Conservation (phyloP, 192 early-diverging fungal species). For the Ramicandelaber brevisporus region DNA sequence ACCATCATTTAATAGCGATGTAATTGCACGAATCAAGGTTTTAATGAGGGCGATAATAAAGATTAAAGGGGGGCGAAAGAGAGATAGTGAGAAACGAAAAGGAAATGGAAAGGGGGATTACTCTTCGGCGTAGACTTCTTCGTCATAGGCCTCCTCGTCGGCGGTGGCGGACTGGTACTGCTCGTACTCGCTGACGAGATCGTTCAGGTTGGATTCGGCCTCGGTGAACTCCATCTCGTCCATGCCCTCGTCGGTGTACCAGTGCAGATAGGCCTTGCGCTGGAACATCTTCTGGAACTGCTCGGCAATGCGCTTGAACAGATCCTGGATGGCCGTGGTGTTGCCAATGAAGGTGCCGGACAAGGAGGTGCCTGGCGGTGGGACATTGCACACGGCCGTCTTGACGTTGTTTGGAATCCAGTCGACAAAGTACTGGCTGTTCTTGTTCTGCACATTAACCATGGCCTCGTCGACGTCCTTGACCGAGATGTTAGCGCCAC, state of each 20-base stretch:
- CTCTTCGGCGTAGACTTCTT: slow-evolving; percentile 22
- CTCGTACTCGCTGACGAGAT: slow-evolving; percentile 93
- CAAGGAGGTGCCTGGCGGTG: slow-evolving; percentile 50
- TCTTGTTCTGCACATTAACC: slow-evolving; percentile 90
- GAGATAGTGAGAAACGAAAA: too few relatives aligned
- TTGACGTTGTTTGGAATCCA: slow-evolving; percentile 99
- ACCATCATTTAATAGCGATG: too few relatives aligned
- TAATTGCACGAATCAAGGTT: too few relatives aligned
- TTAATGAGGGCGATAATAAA: too few relatives aligned
- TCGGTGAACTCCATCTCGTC: slow-evolving; percentile 70
- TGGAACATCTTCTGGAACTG: slow-evolving; percentile 68
- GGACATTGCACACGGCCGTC: slow-evolving; percentile 58
- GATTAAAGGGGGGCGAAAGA: too few relatives aligned
- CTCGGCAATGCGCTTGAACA: slow-evolving; percentile 60
- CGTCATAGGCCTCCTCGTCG: slow-evolving; percentile 39
- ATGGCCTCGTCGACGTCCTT: slow-evolving; percentile 98
- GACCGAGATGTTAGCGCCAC: slow-evolving; percentile 83
- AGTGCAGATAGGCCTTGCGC: slow-evolving; percentile 67
- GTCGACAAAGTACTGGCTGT: slow-evolving; percentile 94
- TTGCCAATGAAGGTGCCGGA: slow-evolving; percentile 63
- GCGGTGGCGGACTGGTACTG: slow-evolving; percentile 75
- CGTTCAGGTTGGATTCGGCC: slow-evolving; percentile 93
- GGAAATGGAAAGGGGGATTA: too few relatives aligned
- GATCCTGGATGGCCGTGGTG: slow-evolving; percentile 60
- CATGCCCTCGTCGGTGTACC: slow-evolving; percentile 76